A percentile compares a stretch with the other conserved stretches of the same genome.
These are phyloP conservation scores for Phialemonium atrogriseum DNA, from an alignment of 2,329 filamentous ascomycete genomes.

Conservation along the genomic window DNA sequence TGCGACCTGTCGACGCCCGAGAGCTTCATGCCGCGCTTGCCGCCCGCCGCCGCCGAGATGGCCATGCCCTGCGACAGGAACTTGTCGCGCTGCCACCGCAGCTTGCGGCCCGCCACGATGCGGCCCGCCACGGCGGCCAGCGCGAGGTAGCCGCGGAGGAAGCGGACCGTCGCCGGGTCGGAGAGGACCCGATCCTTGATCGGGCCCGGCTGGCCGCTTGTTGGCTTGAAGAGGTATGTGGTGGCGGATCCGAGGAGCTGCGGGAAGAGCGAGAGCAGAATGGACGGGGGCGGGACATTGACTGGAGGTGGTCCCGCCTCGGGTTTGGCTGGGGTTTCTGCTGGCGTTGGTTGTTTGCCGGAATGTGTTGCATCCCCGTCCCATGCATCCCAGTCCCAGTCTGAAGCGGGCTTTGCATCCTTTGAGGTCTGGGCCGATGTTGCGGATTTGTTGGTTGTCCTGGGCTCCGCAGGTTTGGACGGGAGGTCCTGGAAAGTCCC, in stretches of 20 bases:
- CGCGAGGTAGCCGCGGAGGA: constrained; percentile 56
- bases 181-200: constrained; percentile 56
- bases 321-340: constrained; percentile 16
- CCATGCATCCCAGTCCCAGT: constrained; percentile 44
- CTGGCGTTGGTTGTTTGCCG: constrained; percentile 12
- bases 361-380: constrained; percentile 14
- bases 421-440: constrained; percentile 10
- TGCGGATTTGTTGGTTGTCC: constrained; percentile 10
- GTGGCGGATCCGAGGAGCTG: constrained; percentile 60
- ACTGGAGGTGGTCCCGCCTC: constrained; percentile 52
- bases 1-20: constrained; percentile 78
- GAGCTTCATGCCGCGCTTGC: constrained; percentile 80
- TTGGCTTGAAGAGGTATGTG: constrained; percentile 55
- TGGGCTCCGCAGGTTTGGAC: constrained; percentile 7
- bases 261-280: constrained; percentile 71
- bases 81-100: constrained; percentile 85
- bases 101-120: constrained; percentile 74
- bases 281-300: constrained; percentile 81
- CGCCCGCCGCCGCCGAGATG: constrained; percentile 62
- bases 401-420: too few relatives aligned
- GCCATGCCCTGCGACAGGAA: constrained; percentile 81
- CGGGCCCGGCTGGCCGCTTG: constrained; percentile 48
- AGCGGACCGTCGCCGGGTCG: constrained; percentile 52
- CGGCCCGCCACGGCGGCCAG: constrained; percentile 64
- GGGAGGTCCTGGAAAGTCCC: constrained; percentile 41